phyloP scores from a whole-genome alignment of 331 rosid genomes.

The Ulmus americana region DNA sequence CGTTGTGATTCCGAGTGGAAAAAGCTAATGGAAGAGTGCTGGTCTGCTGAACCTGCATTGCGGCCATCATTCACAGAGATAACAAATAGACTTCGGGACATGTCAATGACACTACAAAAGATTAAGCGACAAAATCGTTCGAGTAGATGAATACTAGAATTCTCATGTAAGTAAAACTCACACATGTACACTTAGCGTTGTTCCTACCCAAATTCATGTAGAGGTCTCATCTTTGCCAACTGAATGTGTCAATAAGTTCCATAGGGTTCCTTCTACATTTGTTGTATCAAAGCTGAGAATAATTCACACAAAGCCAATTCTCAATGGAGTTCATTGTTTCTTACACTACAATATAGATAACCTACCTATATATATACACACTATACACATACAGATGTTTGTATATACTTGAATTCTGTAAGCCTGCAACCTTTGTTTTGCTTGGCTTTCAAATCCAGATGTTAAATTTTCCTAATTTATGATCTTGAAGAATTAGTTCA shows the following conservation, averaged over 20 bases:
- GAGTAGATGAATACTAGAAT: constrained; percentile 21
- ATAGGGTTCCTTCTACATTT: background rate
- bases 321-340: no score
- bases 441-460: no score
- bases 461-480: no score
- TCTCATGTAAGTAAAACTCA: constrained; percentile 27
- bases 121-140: constrained; percentile 35
- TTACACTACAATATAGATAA: no score
- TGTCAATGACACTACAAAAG: constrained; percentile 55
- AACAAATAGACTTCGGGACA: constrained; percentile 55
- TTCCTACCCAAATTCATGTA: constrained; percentile 18
- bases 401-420: no score
- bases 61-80: constrained; percentile 80
- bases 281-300: background rate
- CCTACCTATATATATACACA: no score
- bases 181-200: background rate
- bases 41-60: constrained; percentile 70
- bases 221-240: constrained; percentile 14
- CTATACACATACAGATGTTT: no score
- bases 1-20: constrained; percentile 81
- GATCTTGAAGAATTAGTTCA: no score
- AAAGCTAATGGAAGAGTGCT: constrained; percentile 78
- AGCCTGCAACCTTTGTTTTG: no score
- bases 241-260: constrained; percentile 24
- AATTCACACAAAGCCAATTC: no score